Evolutionary conservation across 805 yeast genomes (phyloP), one percentile per base, ranked within the genome.

Genomic region (Candida railenensis): DNA sequence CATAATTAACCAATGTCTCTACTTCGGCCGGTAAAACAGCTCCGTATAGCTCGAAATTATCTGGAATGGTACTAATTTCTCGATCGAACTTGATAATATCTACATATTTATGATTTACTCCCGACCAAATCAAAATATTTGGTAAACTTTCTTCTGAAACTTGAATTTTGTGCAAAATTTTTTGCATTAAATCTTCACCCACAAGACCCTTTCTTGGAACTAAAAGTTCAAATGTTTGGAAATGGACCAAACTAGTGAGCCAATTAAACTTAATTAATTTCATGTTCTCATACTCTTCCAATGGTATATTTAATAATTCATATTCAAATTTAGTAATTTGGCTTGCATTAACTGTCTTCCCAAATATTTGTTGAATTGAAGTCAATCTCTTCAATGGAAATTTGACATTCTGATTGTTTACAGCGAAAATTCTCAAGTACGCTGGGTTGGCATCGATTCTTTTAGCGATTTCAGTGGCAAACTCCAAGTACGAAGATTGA

Each of bases 231-330:
- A 76, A 78, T 41, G 75, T 72, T 50, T 84, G 90, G 53, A 75
- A 87, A 53, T 85, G 86, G 41, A 87, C 74, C 40, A 88, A 77
- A 38, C 81, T 81, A 1, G 84, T 80, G 37, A 91, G 69, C 92
- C 95, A 89, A 44, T 75, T 74, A 18, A 92, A 71, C 44, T 75
- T 80, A 37, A 91, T 66, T 3, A 81, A 65, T 48, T 80, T 80
- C 82, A 89, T 78, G 51, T 78, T 82, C 63, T 94, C 99, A 56
- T 85, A 78, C 51, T 89, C 95, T 32, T 71, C 76, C 45, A 92
- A 69, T 1, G 91, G 81, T 38, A 90, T 82, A 40, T 82, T 86
- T 57, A 94, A 73, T 1, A 85, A 66, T 58, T 92, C 97, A 61
- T 87, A 92, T 53, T 83, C 84, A 48, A 92, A 77, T 18, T 59